A percentile compares a stretch with the other conserved stretches of the same genome.
Conservation (phyloP, 2,329 filamentous ascomycete species). For the Helotiales sp. region DNA sequence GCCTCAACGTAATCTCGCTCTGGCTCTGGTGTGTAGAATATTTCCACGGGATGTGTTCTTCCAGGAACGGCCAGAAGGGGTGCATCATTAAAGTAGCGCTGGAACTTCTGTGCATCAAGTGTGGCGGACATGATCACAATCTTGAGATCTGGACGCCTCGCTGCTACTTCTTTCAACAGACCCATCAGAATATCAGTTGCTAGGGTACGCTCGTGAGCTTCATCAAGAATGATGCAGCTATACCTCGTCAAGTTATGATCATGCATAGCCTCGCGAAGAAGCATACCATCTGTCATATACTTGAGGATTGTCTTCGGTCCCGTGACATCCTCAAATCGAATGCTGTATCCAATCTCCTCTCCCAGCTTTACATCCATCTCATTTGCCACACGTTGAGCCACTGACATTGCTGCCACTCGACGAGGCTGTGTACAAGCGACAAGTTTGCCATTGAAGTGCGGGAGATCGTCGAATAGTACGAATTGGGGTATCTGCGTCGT, state of each 20-base stretch:
- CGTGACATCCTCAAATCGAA: conserved; percentile 97
- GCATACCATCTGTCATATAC: conserved; percentile 99
- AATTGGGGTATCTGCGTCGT: conserved; percentile 99
- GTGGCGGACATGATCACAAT: conserved; percentile 99
- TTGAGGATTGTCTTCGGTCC: conserved; percentile 87
- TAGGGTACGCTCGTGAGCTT: conserved; percentile 96
- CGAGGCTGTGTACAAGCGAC: conserved; percentile 97
- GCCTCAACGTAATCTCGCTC: conserved; percentile 97
- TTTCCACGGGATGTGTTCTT: conserved; percentile 93
- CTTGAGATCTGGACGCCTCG: conserved; percentile 84
- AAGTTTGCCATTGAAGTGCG: conserved; percentile 81
- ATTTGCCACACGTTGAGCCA: conserved; percentile 94
- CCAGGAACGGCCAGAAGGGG: conserved; percentile 92
- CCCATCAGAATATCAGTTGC: conserved; percentile 98
- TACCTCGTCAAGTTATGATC: conserved; percentile 90
- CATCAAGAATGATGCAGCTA: conserved; percentile 97
- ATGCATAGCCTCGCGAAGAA: conserved; percentile 93
- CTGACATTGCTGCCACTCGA: conserved; percentile 97
- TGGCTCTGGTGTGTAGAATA: conserved; percentile 96
- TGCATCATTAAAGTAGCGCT: conserved; percentile 93
- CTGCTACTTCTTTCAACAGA: conserved; percentile 84
- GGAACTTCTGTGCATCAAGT: conserved; percentile 96
- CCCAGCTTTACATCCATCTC: conserved; percentile 94
- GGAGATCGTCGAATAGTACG: conserved; percentile 94
- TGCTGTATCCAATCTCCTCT: conserved; percentile 96